Percentiles rank a stretch among this genome's conserved stretches.
These are phyloP conservation scores for Ustilago xerochloae DNA, from an alignment of 1,284 basidiomycete genomes.

Conservation along the genomic window DNA sequence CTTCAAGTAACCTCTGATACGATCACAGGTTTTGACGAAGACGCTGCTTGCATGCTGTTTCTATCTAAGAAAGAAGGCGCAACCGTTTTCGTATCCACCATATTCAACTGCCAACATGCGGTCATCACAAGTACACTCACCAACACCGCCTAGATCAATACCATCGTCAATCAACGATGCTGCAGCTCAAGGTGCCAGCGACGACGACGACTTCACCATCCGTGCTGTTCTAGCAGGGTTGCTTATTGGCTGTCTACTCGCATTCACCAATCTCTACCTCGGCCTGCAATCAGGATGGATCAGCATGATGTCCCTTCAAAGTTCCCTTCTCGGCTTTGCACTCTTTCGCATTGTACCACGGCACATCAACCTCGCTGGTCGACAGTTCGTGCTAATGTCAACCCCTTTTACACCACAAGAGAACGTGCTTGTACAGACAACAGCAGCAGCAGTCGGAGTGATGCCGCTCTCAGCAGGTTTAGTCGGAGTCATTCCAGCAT, in stretches of 20 bases:
- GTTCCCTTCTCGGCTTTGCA: slow-evolving; percentile 88
- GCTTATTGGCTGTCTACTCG: slow-evolving; percentile 78
- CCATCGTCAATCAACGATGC: not conserved
- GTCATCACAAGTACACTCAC: no score
- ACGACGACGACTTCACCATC: slow-evolving; percentile 39
- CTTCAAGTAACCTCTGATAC: no score
- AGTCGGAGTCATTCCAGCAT: slow-evolving; percentile 91
- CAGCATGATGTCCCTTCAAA: slow-evolving; percentile 92
- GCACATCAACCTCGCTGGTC: slow-evolving; percentile 29
- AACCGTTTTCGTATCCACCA: no score
- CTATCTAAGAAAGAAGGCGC: no score
- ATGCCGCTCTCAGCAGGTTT: slow-evolving; percentile 92
- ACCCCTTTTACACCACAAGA: slow-evolving; percentile 83
- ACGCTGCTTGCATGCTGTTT: no score
- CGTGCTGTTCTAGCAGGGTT: slow-evolving; percentile 75
- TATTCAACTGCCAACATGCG: no score
- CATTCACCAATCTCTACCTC: slow-evolving; percentile 81
- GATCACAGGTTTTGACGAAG: no score
- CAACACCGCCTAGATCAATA: not conserved
- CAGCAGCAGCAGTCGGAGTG: slow-evolving; percentile 80
- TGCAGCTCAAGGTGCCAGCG: not conserved
- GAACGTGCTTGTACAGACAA: slow-evolving; percentile 90
- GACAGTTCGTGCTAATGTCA: slow-evolving; percentile 29
- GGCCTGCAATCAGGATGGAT: slow-evolving; percentile 83
- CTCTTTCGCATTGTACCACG: slow-evolving; percentile 76